Conservation (phyloP, 768 basidiomycete genomes). For the Boletus fagicola region DNA sequence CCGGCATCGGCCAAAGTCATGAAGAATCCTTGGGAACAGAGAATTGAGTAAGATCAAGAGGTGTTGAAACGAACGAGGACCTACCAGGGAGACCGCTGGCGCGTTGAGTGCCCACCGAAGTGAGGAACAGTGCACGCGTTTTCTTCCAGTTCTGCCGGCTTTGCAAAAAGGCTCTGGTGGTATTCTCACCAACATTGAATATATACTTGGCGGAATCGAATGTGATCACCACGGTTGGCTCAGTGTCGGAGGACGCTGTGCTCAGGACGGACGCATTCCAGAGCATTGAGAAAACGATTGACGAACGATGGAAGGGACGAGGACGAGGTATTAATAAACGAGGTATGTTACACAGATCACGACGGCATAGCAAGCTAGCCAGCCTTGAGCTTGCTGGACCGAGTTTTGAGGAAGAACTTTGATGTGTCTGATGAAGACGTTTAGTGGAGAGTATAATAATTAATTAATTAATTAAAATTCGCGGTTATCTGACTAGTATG, state of each 20-base stretch:
- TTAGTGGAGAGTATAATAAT: too few relatives aligned
- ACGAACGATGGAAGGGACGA: slow-evolving; percentile 19
- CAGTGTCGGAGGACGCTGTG: slow-evolving; percentile 69
- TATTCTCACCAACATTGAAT: slow-evolving; percentile 85
- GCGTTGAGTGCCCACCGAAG: slow-evolving; percentile 58
- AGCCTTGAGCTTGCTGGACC: slow-evolving; percentile 18
- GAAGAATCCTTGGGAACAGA: slow-evolving; percentile 51
- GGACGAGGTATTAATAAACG: slow-evolving; percentile 5
- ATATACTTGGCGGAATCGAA: slow-evolving; percentile 83
- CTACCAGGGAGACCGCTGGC: slow-evolving; percentile 73
- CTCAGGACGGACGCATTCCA: slow-evolving; percentile 67
- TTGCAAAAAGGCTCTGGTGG: slow-evolving; percentile 71
- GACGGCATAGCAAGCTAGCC: slow-evolving; percentile 29
- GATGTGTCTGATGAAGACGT: not conserved
- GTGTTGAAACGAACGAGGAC: slow-evolving; percentile 1
- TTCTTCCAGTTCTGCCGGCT: slow-evolving; percentile 63
- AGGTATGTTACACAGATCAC: slow-evolving; percentile 25
- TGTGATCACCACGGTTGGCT: slow-evolving; percentile 69
- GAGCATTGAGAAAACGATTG: slow-evolving; percentile 38
- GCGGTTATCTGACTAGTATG: too few relatives aligned
- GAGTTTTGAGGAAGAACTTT: not conserved
- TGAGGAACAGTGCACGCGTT: slow-evolving; percentile 70
- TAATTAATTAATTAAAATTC: too few relatives aligned
- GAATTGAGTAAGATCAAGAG: not conserved
- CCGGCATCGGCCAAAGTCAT: slow-evolving; percentile 80